Percentiles rank a stretch among this genome's conserved stretches.
Conservation (phyloP, 2,329 filamentous ascomycete genomes). For the Aureobasidium sp. region DNA sequence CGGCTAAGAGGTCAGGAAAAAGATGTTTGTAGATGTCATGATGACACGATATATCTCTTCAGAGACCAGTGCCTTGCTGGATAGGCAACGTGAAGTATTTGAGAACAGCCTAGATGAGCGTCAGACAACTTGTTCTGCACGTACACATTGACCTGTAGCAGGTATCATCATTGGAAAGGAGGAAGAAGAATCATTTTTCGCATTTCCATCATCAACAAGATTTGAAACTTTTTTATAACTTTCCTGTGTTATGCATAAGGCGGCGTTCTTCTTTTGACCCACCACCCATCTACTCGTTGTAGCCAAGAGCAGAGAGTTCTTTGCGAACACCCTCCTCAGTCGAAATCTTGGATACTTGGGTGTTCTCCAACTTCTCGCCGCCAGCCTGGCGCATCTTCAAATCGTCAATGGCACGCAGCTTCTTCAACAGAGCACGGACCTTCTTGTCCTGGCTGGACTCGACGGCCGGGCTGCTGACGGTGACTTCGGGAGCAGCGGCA, state of each 20-base stretch:
- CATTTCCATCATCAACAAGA: background rate
- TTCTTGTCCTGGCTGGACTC: constrained; percentile 83
- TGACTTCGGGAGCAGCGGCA: constrained; percentile 38
- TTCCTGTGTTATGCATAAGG: background rate
- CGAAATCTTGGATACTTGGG: constrained; percentile 95
- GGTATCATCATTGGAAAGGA: background rate
- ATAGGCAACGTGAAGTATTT: too few relatives aligned
- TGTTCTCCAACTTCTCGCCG: constrained; percentile 96
- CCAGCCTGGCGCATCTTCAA: constrained; percentile 92
- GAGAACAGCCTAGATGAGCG: too few relatives aligned
- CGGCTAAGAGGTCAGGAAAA: background rate
- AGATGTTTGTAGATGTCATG: too few relatives aligned
- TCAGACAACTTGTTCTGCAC: background rate
- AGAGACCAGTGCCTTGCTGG: too few relatives aligned
- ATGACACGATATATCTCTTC: too few relatives aligned
- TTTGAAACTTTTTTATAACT: background rate
- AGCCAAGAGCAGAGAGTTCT: constrained; percentile 50
- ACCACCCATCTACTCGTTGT: constrained; percentile 3
- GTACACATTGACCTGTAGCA: background rate
- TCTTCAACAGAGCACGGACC: constrained; percentile 86
- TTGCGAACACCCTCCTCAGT: constrained; percentile 78
- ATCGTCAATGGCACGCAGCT: constrained; percentile 95
- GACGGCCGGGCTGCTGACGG: constrained; percentile 47
- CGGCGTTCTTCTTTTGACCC: background rate
- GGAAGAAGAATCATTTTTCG: background rate